Evolutionary conservation across 208 protist genomes (phyloP).

Genomic region (Leishmania guyanensis): DNA sequence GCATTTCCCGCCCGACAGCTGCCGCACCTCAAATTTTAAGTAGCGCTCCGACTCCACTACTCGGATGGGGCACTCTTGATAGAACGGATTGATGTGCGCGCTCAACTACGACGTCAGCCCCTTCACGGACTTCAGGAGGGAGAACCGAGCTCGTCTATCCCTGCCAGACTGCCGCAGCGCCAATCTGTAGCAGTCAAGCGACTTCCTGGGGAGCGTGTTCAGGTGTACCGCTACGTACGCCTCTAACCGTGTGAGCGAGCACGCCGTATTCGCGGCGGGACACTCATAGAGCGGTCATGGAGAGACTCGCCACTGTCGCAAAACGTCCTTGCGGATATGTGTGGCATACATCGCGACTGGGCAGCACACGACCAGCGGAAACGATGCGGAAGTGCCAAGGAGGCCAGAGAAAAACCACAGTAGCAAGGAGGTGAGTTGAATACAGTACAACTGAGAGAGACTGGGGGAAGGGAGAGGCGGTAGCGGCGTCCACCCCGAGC

Average conservation of each 20-base stretch:
- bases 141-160: constrained; percentile 19
- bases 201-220: constrained; percentile 25
- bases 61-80: constrained; percentile 51
- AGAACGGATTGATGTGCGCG: constrained; percentile 41
- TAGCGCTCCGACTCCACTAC: constrained; percentile 40
- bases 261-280: neutral
- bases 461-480: neutral
- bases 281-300: neutral
- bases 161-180: constrained; percentile 10
- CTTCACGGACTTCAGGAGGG: constrained; percentile 32
- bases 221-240: constrained; percentile 50
- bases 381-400: neutral
- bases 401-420: constrained; percentile 8
- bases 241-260: constrained; percentile 24
- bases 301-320: neutral
- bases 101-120: constrained; percentile 45
- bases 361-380: neutral
- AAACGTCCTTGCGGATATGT: neutral
- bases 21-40: constrained; percentile 43
- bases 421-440: constrained; percentile 5
- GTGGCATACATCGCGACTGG: neutral
- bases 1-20: constrained; percentile 7
- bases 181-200: constrained; percentile 50
- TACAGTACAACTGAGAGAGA: too few relatives aligned
- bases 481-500: neutral